Base-by-base conservation (phyloP, 257 asterid species). In the Solanum pinnatisectum region DNA sequence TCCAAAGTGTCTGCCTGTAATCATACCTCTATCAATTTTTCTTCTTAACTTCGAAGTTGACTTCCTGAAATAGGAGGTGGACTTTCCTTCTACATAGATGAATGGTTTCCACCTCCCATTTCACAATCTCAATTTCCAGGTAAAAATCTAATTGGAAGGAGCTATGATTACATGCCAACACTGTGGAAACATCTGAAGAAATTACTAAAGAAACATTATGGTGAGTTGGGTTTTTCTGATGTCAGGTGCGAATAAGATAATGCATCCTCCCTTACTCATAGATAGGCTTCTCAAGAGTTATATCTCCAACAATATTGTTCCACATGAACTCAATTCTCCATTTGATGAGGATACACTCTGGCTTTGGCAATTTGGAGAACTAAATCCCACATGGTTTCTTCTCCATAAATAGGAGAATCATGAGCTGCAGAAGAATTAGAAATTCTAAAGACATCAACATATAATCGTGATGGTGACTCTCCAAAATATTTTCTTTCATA, bases 301-400 rank as follows among this genome's bases (percentile, higher is more conserved):
- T 52, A 18, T 18, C n/a, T 8, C n/a, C n/a, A 18, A 18, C 10
- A 52, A 56, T 56, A 18, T 56, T 18, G 23, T 56, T 56, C 98
- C 98, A 95, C 84, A 95, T 84, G 90, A 95, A 92, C n/a, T 91
- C 88, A 67, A 93, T 3, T 96, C 99, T 35, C 94, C 94, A 14
- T 87, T 81, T 96, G 98, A 68, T 95, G 96, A 2, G 89, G 93
- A 67, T 90, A 94, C 91, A 95, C 81, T 8, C 23, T 84, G 49
- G 86, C 88, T 84, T 89, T 90, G 2, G 65, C 77, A 7, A 87
- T 40, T 14, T 84, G 70, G 5, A 94, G 93, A 65, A 96, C 91
- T 59, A 93, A 84, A 52, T 95, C 92, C 88, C 95, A 79, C 60
- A 94, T 95, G 2, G 95, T 91, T 83, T 93, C 94, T 72, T 78